Percentiles rank a stretch among this genome's conserved stretches.
These are phyloP conservation scores for Suhomyces panamericanus DNA, from an alignment of 1,139 yeast species.

Conservation along the genomic window DNA sequence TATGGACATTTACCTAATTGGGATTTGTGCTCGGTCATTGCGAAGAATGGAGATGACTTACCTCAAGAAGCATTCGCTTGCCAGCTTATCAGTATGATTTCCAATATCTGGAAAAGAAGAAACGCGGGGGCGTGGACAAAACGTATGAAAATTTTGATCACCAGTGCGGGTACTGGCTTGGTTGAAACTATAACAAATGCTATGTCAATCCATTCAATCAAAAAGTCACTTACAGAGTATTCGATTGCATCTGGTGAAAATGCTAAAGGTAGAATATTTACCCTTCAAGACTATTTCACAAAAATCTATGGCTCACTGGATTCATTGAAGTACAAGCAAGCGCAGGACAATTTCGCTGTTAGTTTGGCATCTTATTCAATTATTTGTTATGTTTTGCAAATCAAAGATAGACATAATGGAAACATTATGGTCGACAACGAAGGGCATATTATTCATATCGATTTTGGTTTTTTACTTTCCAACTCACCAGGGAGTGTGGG, in stretches of 20 bases:
- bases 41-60: slow-evolving; percentile 91
- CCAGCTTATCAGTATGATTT: slow-evolving; percentile 82
- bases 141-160: slow-evolving; percentile 84
- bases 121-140: slow-evolving; percentile 79
- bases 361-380: slow-evolving; percentile 89
- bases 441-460: slow-evolving; percentile 94
- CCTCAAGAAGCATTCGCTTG: slow-evolving; percentile 98
- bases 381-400: slow-evolving; percentile 83
- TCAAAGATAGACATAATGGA: slow-evolving; percentile 95
- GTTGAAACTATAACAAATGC: slow-evolving; percentile 97
- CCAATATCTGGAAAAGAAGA: slow-evolving; percentile 75
- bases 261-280: slow-evolving; percentile 65
- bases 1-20: slow-evolving; percentile 87
- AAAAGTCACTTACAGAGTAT: slow-evolving; percentile 81
- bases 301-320: slow-evolving; percentile 67
- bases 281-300: slow-evolving; percentile 73
- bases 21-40: slow-evolving; percentile 94
- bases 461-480: slow-evolving; percentile 88
- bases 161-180: slow-evolving; percentile 86
- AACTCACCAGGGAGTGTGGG: slow-evolving; percentile 97
- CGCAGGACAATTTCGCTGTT: slow-evolving; percentile 79
- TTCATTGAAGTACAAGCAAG: slow-evolving; percentile 56
- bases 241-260: slow-evolving; percentile 66
- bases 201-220: slow-evolving; percentile 87
- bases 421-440: slow-evolving; percentile 91